Evolutionary conservation across 208 protist species (phyloP), one percentile per base, ranked within the genome.

Genomic region (Wallacemonas sp.): DNA sequence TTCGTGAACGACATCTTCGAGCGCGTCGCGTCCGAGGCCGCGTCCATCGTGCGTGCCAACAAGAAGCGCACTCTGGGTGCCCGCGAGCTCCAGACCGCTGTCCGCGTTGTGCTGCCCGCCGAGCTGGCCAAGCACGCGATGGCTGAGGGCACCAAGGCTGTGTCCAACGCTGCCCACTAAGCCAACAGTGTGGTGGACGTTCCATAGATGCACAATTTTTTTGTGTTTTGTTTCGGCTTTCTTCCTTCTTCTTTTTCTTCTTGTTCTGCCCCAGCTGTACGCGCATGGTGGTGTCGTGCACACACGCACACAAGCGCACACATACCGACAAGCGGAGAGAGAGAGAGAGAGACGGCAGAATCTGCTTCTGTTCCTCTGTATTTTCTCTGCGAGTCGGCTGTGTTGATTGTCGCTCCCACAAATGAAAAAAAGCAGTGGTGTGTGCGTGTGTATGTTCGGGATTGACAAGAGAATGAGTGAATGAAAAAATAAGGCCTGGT

Each of bases 61-160:
- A 98, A 98, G 85, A 95, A 92, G 80, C 76, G 84, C 63, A 99
- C 97, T 42, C 82, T 99, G 65, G 88, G 91, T 50, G 97, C 95
- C 21, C 84, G 97, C 66, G 97, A 98, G 86, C 89, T 98, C 62
- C 94, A 98, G 85, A 98, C 97, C 57, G 97, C 97, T 30, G 97
- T 99, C 62, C 93, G 97, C 63, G 83, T 99, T 34, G 83, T 99
- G 68, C 93, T 99, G 30, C 95, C 98, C 46, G 96, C 97, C 61
- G 97, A 99, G 87, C 89, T 99, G 10, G 95, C 98, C 68, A 99
- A 99, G 88, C 98, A 99, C 82, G 98, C 98, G 60, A 98, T 99
- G 71, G 97, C 96, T 39, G 97, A 99, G 89, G 98, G 97, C 73
- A 98, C 97, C 62, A 99, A 99, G 85, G 98, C 98, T 37, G 97